These are phyloP conservation scores for Nannochloropsis oceanica DNA, from an alignment of 108 stramenopile genomes.

Conservation along the genomic window DNA sequence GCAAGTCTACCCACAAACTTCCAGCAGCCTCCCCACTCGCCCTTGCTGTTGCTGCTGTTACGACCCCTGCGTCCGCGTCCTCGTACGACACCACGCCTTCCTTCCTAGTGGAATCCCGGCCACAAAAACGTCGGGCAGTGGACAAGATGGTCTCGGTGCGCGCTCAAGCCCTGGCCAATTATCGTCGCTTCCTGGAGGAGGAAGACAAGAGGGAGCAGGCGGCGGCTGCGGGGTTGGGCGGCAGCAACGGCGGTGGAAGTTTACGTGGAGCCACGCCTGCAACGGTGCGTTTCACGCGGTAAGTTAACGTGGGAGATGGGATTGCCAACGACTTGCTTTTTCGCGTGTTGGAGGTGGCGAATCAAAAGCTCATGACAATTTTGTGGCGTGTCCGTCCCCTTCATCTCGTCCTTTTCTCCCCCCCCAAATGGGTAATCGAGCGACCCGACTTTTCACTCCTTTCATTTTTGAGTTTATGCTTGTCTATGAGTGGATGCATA, in stretches of 20 bases:
- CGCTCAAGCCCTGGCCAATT: background rate
- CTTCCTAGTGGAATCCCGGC: background rate
- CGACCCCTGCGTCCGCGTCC: background rate
- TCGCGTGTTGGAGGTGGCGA: no score
- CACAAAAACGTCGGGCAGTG: background rate
- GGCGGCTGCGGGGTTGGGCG: background rate
- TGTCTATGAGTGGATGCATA: no score
- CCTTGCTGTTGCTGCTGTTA: background rate
- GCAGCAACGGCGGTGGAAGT: background rate
- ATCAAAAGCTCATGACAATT: no score
- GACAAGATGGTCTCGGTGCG: background rate
- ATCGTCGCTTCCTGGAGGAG: background rate
- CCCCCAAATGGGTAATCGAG: no score
- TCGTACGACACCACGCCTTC: no score
- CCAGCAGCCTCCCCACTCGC: background rate
- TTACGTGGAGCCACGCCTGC: background rate
- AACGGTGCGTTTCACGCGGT: background rate
- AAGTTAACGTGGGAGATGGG: background rate
- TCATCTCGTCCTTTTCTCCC: no score
- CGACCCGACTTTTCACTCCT: no score
- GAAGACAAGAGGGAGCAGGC: background rate
- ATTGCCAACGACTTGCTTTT: no score
- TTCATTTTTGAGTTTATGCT: no score
- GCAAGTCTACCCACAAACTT: background rate
- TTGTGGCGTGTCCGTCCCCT: no score